Evolutionary conservation across 2,329 filamentous ascomycete genomes (phyloP).

Genomic region (Pseudogymnoascus sp.): DNA sequence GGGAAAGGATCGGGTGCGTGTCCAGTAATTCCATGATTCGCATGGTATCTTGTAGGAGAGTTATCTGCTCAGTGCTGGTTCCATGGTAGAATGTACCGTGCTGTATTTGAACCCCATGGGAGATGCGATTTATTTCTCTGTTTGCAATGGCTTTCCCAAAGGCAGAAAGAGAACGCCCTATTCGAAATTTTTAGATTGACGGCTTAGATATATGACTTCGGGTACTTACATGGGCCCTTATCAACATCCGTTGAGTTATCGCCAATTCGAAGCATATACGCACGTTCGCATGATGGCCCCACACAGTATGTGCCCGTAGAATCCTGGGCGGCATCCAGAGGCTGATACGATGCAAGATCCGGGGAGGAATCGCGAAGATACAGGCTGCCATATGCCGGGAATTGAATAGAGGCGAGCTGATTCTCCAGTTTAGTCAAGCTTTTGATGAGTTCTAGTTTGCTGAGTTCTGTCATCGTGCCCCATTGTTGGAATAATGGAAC

Average conservation of each 20-base stretch:
- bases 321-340: not conserved
- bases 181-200: not conserved
- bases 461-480: slow-evolving; percentile 14
- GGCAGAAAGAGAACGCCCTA: not conserved
- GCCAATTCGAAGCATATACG: not conserved
- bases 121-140: not conserved
- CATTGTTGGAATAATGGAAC: slow-evolving; percentile 23
- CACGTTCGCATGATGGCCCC: not conserved
- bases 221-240: not conserved
- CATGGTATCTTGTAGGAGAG: not conserved
- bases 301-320: not conserved
- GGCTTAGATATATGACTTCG: not conserved
- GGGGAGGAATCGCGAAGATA: not conserved
- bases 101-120: not conserved
- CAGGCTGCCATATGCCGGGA: not conserved
- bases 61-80: not conserved
- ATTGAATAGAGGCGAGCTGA: not conserved
- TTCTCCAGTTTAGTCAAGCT: not conserved
- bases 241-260: not conserved
- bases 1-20: not conserved
- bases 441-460: slow-evolving; percentile 15
- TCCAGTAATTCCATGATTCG: not conserved
- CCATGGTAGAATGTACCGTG: not conserved
- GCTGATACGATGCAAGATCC: not conserved
- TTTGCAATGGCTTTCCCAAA: not conserved